phyloP scores from a whole-genome alignment of 345 rosid species.

The Salix koriyanagi region DNA sequence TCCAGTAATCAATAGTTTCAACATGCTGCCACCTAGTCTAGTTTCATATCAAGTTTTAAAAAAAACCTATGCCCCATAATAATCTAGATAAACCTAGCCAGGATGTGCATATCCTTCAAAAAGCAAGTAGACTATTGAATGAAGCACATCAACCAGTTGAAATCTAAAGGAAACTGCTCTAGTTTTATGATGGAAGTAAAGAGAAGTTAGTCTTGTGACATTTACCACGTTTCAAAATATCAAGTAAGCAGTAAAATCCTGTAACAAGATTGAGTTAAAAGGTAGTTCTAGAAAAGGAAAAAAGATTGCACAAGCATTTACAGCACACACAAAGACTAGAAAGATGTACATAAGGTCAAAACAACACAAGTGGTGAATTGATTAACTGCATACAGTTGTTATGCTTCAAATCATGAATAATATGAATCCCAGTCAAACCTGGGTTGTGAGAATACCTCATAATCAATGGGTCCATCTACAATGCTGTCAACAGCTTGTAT shows the following conservation, averaged over 20 bases:
- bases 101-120: background rate
- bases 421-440: conserved; percentile 90
- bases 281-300: background rate
- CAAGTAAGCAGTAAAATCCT: background rate
- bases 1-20: background rate
- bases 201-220: background rate
- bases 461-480: conserved; percentile 77
- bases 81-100: background rate
- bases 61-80: no score
- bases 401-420: conserved; percentile 27
- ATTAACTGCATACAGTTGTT: conserved; percentile 10
- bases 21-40: background rate
- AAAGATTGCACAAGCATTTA: background rate
- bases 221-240: background rate
- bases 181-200: background rate
- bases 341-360: background rate
- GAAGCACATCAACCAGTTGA: background rate
- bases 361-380: conserved; percentile 9
- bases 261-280: background rate
- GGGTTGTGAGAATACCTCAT: conserved; percentile 84
- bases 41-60: background rate
- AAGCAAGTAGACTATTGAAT: background rate
- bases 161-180: background rate
- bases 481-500: conserved; percentile 70
- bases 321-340: background rate